A percentile compares a stretch with the other conserved stretches of the same genome.
Conservation (phyloP, 331 rosid genomes). For the Phaseolus coccineus region DNA sequence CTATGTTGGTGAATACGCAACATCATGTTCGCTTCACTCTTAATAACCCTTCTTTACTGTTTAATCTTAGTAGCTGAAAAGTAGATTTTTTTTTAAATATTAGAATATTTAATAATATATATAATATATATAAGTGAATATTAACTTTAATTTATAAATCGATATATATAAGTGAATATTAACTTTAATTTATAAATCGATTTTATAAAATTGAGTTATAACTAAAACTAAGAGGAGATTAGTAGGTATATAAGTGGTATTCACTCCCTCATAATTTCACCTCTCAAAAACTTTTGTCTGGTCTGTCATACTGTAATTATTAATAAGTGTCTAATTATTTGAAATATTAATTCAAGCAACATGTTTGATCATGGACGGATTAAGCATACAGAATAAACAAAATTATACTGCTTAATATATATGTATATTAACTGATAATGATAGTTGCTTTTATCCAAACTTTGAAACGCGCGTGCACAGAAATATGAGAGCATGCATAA, state of each 20-base stretch:
- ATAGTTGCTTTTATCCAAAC: background rate
- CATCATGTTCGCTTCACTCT: slow-evolving; percentile 6
- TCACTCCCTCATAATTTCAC: slow-evolving; percentile 7
- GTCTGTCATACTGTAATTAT: background rate
- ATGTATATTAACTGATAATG: no score
- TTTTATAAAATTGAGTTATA: no score
- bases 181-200: no score
- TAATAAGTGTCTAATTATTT: slow-evolving; percentile 7
- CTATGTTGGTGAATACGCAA: slow-evolving; percentile 1
- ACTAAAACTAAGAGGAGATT: no score
- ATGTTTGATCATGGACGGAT: background rate
- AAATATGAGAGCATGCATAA: background rate
- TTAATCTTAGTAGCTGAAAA: background rate
- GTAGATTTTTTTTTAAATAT: background rate
- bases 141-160: no score
- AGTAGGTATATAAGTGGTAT: background rate
- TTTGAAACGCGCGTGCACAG: background rate
- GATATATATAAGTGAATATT: no score
- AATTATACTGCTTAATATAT: no score
- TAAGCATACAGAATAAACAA: background rate
- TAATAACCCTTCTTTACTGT: background rate
- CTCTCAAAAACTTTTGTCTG: background rate
- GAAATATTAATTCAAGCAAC: background rate
- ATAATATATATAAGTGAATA: no score
- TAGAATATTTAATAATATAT: no score